A percentile compares a stretch with the other conserved stretches of the same genome.
phyloP scores from a whole-genome alignment of 192 early-diverging fungal genomes.

The Coemansia sp. region DNA sequence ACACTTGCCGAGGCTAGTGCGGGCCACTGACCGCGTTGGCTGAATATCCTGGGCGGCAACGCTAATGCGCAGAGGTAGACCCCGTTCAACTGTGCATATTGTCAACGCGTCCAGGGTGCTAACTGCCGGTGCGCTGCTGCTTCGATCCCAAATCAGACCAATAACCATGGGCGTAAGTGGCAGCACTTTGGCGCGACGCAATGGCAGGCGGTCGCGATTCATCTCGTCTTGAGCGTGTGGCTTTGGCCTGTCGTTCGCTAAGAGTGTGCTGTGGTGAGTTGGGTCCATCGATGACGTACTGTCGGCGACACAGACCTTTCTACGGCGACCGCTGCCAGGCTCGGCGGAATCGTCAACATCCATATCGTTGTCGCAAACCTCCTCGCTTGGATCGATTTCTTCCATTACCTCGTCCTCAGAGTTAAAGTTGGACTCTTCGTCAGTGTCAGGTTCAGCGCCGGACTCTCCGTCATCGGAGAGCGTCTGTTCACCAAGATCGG shows the following conservation, averaged over 20 bases:
- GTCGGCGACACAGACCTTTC: background rate
- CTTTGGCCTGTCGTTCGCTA: background rate
- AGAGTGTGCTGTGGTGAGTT: background rate
- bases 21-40: background rate
- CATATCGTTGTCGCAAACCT: conserved; percentile 23
- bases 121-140: background rate
- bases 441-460: conserved; percentile 15
- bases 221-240: background rate
- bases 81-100: conserved; percentile 1
- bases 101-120: background rate
- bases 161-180: conserved; percentile 40
- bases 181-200: conserved; percentile 24
- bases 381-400: conserved; percentile 38
- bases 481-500: background rate
- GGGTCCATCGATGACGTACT: background rate
- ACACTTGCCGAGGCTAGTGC: background rate
- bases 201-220: conserved; percentile 1
- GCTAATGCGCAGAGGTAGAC: conserved; percentile 22
- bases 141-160: conserved; percentile 13
- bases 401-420: conserved; percentile 49
- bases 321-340: background rate
- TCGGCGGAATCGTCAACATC: conserved; percentile 17
- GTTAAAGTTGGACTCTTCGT: conserved; percentile 21
- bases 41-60: conserved; percentile 3
- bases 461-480: background rate